Evolutionary conservation across 495 filamentous ascomycete genomes (phyloP).

Genomic region (Cudoniella acicularis): DNA sequence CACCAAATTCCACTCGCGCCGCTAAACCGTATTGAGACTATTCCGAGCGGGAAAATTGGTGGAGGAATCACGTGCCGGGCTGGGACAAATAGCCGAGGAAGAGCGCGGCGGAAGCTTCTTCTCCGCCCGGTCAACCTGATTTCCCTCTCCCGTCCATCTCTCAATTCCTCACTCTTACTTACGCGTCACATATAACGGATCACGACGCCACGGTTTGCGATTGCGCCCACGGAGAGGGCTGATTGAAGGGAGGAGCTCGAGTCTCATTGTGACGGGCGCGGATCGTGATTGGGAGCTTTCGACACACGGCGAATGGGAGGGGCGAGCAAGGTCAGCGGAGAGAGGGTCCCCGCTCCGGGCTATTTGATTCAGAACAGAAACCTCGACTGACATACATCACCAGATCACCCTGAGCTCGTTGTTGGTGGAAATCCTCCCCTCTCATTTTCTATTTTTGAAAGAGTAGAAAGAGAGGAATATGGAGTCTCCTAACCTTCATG

Average conservation of each 20-base stretch:
- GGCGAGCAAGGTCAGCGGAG: background rate
- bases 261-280: background rate
- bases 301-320: background rate
- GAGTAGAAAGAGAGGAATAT: background rate
- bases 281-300: no score
- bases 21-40: background rate
- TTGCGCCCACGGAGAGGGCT: background rate
- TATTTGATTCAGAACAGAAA: background rate
- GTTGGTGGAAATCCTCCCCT: conserved; percentile 2
- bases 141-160: no score
- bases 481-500: conserved; percentile 12
- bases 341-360: background rate
- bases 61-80: no score
- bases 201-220: background rate
- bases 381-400: background rate
- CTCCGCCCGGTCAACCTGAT: no score
- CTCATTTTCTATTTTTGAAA: background rate
- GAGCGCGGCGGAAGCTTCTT: no score
- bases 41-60: no score
- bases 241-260: background rate
- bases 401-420: background rate
- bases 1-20: no score
- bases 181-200: no score
- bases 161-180: no score
- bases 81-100: no score